Conservation (phyloP, 176 grass and related monocot species). For the Saccharum officinarum region DNA sequence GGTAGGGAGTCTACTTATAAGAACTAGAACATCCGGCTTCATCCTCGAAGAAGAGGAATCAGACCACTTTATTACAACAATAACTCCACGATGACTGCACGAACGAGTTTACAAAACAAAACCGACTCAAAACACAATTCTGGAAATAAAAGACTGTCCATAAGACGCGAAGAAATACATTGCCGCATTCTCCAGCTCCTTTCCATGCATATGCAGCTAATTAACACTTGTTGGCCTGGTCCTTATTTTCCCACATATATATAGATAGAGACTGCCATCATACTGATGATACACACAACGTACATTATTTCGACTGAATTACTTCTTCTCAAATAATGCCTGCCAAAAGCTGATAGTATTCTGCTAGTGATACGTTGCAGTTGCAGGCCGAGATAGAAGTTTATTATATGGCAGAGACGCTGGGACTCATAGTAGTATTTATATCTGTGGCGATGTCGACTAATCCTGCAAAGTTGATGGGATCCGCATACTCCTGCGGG, state of each 20-base stretch:
- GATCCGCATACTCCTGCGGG: neutral
- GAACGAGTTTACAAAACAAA: neutral
- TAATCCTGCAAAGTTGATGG: neutral
- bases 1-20: neutral
- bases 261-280: neutral
- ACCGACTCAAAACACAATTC: neutral
- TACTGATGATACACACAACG: neutral
- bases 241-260: neutral
- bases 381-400: neutral
- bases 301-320: neutral
- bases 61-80: neutral
- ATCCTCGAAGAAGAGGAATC: neutral
- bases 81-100: neutral
- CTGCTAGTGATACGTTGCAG: neutral
- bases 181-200: neutral
- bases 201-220: neutral
- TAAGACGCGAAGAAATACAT: neutral
- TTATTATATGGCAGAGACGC: neutral
- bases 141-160: neutral
- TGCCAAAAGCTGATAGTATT: neutral
- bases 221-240: neutral
- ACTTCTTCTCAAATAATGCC: neutral
- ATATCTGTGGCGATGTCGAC: neutral
- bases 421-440: neutral
- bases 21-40: neutral